These are phyloP conservation scores for Candida xiaguanensis DNA, from an alignment of 805 yeast species.

Conservation along the genomic window DNA sequence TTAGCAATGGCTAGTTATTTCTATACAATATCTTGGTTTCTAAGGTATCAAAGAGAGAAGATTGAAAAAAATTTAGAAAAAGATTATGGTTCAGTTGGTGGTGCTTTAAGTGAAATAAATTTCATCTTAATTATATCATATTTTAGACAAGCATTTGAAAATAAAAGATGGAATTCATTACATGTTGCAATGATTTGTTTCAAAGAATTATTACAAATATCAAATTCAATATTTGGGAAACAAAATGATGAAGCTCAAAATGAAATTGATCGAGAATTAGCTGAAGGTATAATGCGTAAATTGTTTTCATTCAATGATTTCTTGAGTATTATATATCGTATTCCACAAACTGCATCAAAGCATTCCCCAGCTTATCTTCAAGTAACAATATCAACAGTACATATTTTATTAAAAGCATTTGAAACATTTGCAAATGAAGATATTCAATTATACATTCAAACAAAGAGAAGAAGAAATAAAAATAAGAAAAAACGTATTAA, in stretches of 20 bases:
- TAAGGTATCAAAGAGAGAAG: constrained; percentile 54
- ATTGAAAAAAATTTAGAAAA: constrained; percentile 12
- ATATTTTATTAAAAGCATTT: constrained; percentile 61
- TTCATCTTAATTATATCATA: constrained; percentile 50
- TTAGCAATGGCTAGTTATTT: constrained; percentile 47
- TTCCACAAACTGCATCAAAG: constrained; percentile 63
- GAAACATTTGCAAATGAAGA: constrained; percentile 63
- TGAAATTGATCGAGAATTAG: constrained; percentile 34
- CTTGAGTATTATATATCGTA: constrained; percentile 49
- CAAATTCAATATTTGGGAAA: constrained; percentile 39
- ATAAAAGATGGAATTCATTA: constrained; percentile 53
- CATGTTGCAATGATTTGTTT: constrained; percentile 70
- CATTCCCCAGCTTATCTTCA: constrained; percentile 61
- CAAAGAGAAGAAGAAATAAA: constrained; percentile 37
- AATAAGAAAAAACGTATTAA: constrained; percentile 20
- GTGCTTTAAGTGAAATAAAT: constrained; percentile 58
- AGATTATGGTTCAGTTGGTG: constrained; percentile 45
- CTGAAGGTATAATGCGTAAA: constrained; percentile 59
- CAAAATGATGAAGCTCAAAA: constrained; percentile 33
- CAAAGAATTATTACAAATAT: constrained; percentile 53
- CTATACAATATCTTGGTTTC: constrained; percentile 68
- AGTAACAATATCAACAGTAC: constrained; percentile 61
- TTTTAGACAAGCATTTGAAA: constrained; percentile 40
- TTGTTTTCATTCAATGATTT: constrained; percentile 67
- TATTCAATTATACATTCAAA: constrained; percentile 44